Evolutionary conservation across 2,329 filamentous ascomycete genomes (phyloP).

Genomic region (Monascus ruber): DNA sequence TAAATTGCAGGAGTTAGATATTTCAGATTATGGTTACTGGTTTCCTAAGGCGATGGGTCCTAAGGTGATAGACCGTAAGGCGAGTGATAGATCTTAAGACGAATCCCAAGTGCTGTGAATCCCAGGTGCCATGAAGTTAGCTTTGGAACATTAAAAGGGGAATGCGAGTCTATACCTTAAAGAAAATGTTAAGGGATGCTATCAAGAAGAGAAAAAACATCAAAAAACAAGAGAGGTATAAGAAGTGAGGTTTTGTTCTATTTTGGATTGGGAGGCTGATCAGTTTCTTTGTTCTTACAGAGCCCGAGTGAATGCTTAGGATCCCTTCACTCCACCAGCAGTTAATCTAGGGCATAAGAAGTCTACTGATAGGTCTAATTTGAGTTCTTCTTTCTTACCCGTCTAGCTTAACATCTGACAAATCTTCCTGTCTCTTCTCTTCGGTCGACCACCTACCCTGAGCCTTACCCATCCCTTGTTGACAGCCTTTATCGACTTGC

Average conservation of each 20-base stretch:
- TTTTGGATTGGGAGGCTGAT: constrained; percentile 4
- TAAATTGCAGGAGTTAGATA: neutral
- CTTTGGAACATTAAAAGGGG: no score
- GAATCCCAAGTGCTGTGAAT: no score
- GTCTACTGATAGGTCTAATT: no score
- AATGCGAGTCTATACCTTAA: neutral
- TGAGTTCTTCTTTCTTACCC: neutral
- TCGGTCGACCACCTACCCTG: neutral
- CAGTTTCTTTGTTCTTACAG: constrained; percentile 8
- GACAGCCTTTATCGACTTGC: neutral
- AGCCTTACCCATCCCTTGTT: neutral
- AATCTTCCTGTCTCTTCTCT: neutral
- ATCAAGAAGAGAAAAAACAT: constrained; percentile 2
- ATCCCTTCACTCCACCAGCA: neutral
- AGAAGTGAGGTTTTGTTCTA: constrained; percentile 5
- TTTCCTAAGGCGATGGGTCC: neutral
- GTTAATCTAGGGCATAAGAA: no score
- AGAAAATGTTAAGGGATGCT: neutral
- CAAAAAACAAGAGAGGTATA: constrained; percentile 4
- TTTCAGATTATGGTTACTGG: neutral
- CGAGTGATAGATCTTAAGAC: no score
- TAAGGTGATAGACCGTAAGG: neutral
- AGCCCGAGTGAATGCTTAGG: constrained; percentile 3
- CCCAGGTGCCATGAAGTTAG: neutral
- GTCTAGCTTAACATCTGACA: neutral